These are phyloP conservation scores for Ceriops zippeliana DNA, from an alignment of 345 rosid genomes.

Conservation along the genomic window DNA sequence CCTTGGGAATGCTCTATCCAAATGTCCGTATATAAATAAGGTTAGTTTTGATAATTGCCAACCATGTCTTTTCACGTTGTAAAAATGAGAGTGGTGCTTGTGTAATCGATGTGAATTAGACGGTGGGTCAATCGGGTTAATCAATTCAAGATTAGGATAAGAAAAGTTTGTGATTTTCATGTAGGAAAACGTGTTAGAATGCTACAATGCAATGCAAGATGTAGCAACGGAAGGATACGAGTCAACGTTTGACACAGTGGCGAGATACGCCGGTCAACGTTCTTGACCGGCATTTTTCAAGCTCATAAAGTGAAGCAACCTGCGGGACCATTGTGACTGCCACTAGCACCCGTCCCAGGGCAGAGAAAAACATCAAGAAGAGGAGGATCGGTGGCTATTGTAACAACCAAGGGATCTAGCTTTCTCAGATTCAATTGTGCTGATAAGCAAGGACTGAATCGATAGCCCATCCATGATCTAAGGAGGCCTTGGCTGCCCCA, in stretches of 20 bases:
- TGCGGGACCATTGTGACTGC: constrained; percentile 23
- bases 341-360: constrained; percentile 1
- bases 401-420: constrained; percentile 21
- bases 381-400: constrained; percentile 28
- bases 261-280: constrained; percentile 52
- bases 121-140: background rate
- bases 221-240: constrained; percentile 41
- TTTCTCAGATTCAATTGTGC: constrained; percentile 29
- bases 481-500: constrained; percentile 35
- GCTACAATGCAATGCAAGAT: constrained; percentile 41
- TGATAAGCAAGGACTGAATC: constrained; percentile 14
- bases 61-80: background rate
- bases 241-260: constrained; percentile 30
- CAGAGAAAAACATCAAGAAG: constrained; percentile 27
- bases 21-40: constrained; percentile 35
- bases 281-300: constrained; percentile 48
- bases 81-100: background rate
- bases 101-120: no score
- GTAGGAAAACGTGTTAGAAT: constrained; percentile 43
- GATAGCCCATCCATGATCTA: constrained; percentile 12
- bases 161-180: background rate
- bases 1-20: constrained; percentile 32
- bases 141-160: background rate
- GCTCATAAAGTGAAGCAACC: constrained; percentile 45
- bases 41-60: constrained; percentile 26